Base-by-base conservation (phyloP, 2,329 filamentous ascomycete genomes). In the Akanthomyces lecanii region DNA sequence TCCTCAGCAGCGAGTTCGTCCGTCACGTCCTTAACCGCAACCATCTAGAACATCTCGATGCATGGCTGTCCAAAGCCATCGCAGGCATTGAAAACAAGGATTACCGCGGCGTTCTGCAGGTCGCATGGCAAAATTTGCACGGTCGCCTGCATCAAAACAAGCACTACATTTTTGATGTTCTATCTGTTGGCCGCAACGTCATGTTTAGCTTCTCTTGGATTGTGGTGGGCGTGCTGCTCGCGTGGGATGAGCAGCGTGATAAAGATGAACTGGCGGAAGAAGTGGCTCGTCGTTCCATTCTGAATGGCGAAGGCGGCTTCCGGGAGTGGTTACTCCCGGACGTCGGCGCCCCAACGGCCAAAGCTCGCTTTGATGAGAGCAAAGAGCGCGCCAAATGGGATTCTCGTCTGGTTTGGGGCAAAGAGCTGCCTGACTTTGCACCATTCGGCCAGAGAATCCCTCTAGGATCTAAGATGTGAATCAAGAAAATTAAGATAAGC, bases 161-260 rank as follows among this genome's bases (percentile, higher is more conserved):
- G 14, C 52, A 60, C 5, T 50, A 50, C 30, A 36, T 61, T 6
- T 50, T 65, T 40, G 64, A 63, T 18, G 45, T 52, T 4, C 21
- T 65, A 42, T 52, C 60, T 14, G 36, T 60, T 6, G 64, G 64
- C 12, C 47, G 64, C 11, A 40, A 52, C 52, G 58, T 65, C 61
- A 65, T 65, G 61, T 65, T 65, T 48, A 65, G 64, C 30, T 52
- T 63, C 21, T 52, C 64, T 2, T 65, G 64, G 64, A 56, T 63
- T 8, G 61, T 63, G 4, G 56, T 60, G 3, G 64, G 61, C 33
- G 12, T 65, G 1, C 18, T 65, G 7, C 51, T 65, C 3, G 64
- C 64, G 8, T 50, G 36, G 28, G 64, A 65, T 33, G 56, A 28
- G n/a, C 60, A 63, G 44, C 55, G 64, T 2, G 64, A 65, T 18